These are phyloP conservation scores for Boletus sp. DNA, from an alignment of 768 basidiomycete species.

Conservation along the genomic window DNA sequence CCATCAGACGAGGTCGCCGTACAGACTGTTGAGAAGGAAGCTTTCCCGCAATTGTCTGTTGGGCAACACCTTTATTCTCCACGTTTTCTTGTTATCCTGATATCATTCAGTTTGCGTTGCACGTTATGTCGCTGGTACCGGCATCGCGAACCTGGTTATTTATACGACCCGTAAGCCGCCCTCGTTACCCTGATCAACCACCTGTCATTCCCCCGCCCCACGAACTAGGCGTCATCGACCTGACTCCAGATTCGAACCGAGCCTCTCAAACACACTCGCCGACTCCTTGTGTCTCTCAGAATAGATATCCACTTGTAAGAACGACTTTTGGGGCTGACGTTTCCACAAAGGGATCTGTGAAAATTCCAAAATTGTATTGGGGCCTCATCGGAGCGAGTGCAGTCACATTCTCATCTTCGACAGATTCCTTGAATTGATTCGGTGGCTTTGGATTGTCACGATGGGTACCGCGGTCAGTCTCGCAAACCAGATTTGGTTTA, in stretches of 20 bases:
- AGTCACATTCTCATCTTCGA: constrained; percentile 87
- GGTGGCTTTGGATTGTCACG: constrained; percentile 36
- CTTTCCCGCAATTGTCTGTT: constrained; percentile 29
- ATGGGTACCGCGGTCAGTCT: constrained; percentile 62
- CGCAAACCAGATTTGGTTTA: too few species aligned
- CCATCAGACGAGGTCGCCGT: too few species aligned
- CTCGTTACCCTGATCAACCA: too few species aligned
- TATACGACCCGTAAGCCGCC: constrained; percentile 34
- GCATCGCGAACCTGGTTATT: constrained; percentile 71
- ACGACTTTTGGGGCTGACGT: constrained; percentile 73
- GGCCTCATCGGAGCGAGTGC: constrained; percentile 52
- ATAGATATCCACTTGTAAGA: too few species aligned
- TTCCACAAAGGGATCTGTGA: constrained; percentile 97
- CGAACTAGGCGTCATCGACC: constrained; percentile 72
- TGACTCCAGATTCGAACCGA: constrained; percentile 78
- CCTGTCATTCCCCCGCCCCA: neutral
- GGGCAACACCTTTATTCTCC: constrained; percentile 94
- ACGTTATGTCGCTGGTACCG: constrained; percentile 85
- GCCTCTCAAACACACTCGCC: constrained; percentile 76
- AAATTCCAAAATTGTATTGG: constrained; percentile 83
- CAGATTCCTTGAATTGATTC: constrained; percentile 72
- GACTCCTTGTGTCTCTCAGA: too few species aligned
- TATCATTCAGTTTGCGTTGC: constrained; percentile 80
- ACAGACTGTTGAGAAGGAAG: too few species aligned
- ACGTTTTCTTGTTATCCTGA: constrained; percentile 83